Evolutionary conservation across 148 eudicot genomes (phyloP).

Genomic region (Spergularia bocconei): DNA sequence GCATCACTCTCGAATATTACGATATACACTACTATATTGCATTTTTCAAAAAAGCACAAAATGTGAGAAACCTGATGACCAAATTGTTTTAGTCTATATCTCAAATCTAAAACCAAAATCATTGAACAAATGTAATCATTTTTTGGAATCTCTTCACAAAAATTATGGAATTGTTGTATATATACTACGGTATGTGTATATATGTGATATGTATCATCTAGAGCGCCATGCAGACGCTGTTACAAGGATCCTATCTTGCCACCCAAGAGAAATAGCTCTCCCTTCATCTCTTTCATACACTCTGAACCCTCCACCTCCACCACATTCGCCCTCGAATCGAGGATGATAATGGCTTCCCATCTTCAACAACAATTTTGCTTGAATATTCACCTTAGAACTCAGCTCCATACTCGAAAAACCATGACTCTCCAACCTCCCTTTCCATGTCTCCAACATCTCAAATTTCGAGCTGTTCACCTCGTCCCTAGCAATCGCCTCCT

Average conservation of each 20-base stretch:
- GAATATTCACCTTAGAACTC: constrained; percentile 57
- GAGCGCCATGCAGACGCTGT: constrained; percentile 61
- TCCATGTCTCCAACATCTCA: constrained; percentile 71
- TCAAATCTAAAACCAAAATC: too few species aligned
- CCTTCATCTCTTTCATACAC: constrained; percentile 49
- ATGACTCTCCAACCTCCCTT: constrained; percentile 53
- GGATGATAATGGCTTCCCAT: constrained; percentile 59
- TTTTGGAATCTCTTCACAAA: not conserved
- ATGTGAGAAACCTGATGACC: too few species aligned
- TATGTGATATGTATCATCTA: not conserved
- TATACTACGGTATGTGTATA: too few species aligned
- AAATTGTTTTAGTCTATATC: too few species aligned
- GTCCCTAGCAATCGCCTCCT: constrained; percentile 36
- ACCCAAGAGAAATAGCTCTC: constrained; percentile 55
- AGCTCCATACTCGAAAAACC: constrained; percentile 51
- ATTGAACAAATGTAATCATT: too few species aligned
- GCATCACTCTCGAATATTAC: too few species aligned
- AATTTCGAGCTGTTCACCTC: constrained; percentile 29
- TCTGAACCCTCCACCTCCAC: constrained; percentile 51
- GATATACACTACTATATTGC: too few species aligned
- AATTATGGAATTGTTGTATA: too few species aligned
- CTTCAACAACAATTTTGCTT: constrained; percentile 64
- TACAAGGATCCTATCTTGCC: constrained; percentile 63
- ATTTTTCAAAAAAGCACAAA: too few species aligned
- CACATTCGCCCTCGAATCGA: constrained; percentile 39